Evolutionary conservation across 352 stramenopile species (phyloP), one percentile per base, ranked within the genome.

Genomic region (Globisporangium rhizosaccharum): DNA sequence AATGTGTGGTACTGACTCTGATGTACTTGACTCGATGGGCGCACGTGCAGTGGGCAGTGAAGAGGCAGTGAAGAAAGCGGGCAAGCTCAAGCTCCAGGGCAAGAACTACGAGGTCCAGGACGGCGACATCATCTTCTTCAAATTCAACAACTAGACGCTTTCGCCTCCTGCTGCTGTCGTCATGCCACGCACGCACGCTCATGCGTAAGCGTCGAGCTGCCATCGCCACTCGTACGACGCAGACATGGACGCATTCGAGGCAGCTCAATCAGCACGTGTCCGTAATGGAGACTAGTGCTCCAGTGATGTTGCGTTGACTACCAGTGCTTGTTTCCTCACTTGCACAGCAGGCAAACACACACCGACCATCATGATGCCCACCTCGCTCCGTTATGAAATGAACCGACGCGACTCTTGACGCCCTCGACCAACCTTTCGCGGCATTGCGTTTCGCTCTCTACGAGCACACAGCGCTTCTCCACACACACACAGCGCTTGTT

Each of bases 31-130:
- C 14, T 15, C 2, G 7, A 15, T 18, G 15, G 11, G 3, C 23
- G 28, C 23, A 7, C 14, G 14, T 72, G 23, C 33, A 94, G 84
- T 90, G 66, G 84, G 86, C 46, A 66, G 79, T 10, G 86, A 96
- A 70, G 86, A 96, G 60, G 84, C 84, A 9, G 87, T 96, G 47
- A 94, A 94, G 72, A 94, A 94, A 70, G 85, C 87, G 15, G 87
- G 87, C 59, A 94, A 94, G 69, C 66, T 96, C 56, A 92, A 92
- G 65, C 81, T 91, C 63, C 84, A 96, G 69, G 87, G 87, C 68
- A 96, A 96, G 79, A 94, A 96, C 62, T 96, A 96, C 74, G 87
- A 94, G 69, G 75, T 94, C 45, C 69, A 92, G 71, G 84, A 94
- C 56, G 87, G 87, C 39, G 87, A 96, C 71, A 86, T 94, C 76